phyloP scores from a whole-genome alignment of 164 flowering plant species.

The Nelumbo lutea region DNA sequence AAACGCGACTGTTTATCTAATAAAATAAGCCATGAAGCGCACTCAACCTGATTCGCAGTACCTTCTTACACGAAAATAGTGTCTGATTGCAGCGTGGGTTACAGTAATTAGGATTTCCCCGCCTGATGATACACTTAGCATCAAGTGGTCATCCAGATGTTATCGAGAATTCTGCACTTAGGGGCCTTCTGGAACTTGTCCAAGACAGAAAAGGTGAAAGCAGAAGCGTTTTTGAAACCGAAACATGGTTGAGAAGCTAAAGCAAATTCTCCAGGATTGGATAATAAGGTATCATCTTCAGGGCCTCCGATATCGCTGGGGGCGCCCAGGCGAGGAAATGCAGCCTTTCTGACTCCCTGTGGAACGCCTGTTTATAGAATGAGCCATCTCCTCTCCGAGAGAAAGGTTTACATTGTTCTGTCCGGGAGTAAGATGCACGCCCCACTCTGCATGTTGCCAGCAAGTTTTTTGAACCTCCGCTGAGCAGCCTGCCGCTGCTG shows the following conservation, averaged over 20 bases:
- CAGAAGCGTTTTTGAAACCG: constrained; percentile 17
- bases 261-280: constrained; percentile 68
- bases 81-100: constrained; percentile 53
- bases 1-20: background rate
- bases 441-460: constrained; percentile 84
- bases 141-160: constrained; percentile 79
- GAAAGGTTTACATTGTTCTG: constrained; percentile 70
- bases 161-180: constrained; percentile 90
- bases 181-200: constrained; percentile 71
- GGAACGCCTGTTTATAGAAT: constrained; percentile 65
- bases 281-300: constrained; percentile 55
- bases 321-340: constrained; percentile 84
- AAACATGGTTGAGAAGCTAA: constrained; percentile 56
- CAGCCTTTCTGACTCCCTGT: constrained; percentile 84
- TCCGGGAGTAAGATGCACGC: constrained; percentile 85
- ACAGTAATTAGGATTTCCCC: constrained; percentile 76
- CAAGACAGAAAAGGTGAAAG: constrained; percentile 28
- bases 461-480: constrained; percentile 70
- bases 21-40: constrained; percentile 47
- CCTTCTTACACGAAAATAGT: constrained; percentile 66
- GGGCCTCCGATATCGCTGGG: constrained; percentile 78
- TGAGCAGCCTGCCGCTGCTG: constrained; percentile 59
- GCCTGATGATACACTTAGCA: constrained; percentile 75
- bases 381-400: constrained; percentile 82
- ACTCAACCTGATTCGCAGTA: constrained; percentile 77